Evolutionary conservation across 2,329 filamentous ascomycete species (phyloP), one percentile per base, ranked within the genome.

Genomic region (Calonectria multiphialidica): DNA sequence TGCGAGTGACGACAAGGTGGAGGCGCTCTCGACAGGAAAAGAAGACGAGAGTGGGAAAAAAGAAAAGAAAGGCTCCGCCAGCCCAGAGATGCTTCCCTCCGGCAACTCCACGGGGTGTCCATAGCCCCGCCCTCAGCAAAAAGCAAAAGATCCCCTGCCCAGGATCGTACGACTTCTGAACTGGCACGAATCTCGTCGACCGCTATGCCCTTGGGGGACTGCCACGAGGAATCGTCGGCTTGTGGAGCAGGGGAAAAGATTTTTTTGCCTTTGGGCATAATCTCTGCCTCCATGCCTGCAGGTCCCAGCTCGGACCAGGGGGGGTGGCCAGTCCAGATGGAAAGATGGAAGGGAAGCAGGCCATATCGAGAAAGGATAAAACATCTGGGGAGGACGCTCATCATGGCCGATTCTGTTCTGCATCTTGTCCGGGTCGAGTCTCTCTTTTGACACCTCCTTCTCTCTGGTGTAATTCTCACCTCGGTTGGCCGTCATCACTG

Each of bases 191-290:
- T 68, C 67, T 73, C 66, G 59, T 69, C 45, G 37, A 21, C 63
- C 67, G 49, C 59, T 71, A 72, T 55, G 67, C 55, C 65, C 66
- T 71, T 55, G 57, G 30, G 30, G 65, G 45, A 68, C 47, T 68
- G 70, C 71, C 74, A 77, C 76, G 73, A 79, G 74, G 76, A 79
- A 76, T 74, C 67, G 66, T 76, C 78, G 78, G 77, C 78, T 76
- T 79, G 78, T 79, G 78, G 78, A 79, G 77, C 76, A 73, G 55
- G 21, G 35, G 45, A 59, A 47, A 66, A 49, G 66, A 25, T 66
- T 73, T 74, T 68, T 69, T 59, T 76, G 67, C 45, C 65, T 71
- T 71, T 75, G 67, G 47, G 66, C 49, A 69, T 66, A 74, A 73
- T 75, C 68, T 76, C 68, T 74, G 44, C 61, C 65, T 65, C 47